Percentiles rank a stretch among this genome's conserved stretches.
These are phyloP conservation scores for Pythium grandisporangium DNA, from an alignment of 352 stramenopile species.

Conservation along the genomic window DNA sequence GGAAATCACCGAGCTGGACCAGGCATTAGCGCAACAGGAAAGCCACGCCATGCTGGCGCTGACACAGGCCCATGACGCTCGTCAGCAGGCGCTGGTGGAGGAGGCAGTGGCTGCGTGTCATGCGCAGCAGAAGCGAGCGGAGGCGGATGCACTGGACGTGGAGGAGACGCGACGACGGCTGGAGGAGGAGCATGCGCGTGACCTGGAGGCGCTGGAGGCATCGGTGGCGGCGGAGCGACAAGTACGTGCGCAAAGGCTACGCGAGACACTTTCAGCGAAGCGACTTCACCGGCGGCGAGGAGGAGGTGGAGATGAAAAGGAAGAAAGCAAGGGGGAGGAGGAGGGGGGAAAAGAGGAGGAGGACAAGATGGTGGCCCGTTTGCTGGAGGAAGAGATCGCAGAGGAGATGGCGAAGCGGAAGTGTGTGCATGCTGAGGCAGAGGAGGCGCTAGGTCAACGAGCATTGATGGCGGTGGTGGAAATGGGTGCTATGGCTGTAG, in stretches of 20 bases:
- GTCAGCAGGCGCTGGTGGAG: no score
- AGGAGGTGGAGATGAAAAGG: constrained; percentile 1
- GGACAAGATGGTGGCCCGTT: background rate
- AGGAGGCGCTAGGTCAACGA: no score
- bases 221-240: constrained; percentile 2
- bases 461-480: no score
- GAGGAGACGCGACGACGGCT: constrained; percentile 3
- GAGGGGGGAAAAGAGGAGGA: background rate
- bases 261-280: constrained; percentile 20
- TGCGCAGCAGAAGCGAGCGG: background rate
- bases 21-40: no score
- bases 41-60: no score
- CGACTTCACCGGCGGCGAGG: no score
- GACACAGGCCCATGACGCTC: no score
- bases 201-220: background rate
- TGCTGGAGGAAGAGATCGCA: no score
- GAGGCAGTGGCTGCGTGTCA: constrained; percentile 3
- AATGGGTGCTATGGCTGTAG: no score
- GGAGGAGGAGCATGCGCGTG: constrained; percentile 1
- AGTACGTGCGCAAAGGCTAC: constrained; percentile 6
- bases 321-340: background rate
- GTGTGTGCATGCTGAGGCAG: no score
- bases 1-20: constrained; percentile 5
- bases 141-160: no score
- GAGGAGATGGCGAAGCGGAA: no score